Evolutionary conservation across 257 asterid species (phyloP).

Genomic region (Forsythia suspensa): DNA sequence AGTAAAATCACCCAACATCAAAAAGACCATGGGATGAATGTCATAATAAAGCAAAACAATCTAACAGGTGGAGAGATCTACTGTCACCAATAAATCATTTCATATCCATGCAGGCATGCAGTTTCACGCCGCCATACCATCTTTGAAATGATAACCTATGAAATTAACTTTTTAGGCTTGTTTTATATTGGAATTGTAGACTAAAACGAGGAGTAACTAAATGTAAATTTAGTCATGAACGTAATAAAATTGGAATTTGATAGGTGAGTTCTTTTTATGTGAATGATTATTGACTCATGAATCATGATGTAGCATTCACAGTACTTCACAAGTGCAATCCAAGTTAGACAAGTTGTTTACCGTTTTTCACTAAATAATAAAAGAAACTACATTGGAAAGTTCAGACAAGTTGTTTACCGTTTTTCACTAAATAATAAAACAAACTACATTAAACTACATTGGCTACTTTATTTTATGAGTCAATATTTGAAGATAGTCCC

Average conservation of each 20-base stretch:
- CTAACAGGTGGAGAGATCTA: not conserved
- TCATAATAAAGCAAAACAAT: not conserved
- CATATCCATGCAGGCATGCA: not conserved
- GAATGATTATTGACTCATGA: no score
- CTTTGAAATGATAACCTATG: not conserved
- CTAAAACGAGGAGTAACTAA: no score
- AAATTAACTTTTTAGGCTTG: not conserved
- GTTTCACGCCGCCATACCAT: slow-evolving; percentile 8
- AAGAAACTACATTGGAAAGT: no score
- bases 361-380: no score
- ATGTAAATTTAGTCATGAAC: no score
- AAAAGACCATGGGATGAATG: not conserved
- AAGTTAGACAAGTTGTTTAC: not conserved
- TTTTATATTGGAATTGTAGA: no score
- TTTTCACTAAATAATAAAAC: no score
- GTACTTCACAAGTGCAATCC: not conserved
- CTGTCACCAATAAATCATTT: not conserved
- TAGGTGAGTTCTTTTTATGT: no score
- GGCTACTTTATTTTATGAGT: not conserved
- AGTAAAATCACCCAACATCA: not conserved
- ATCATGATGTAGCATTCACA: no score
- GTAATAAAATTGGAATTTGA: no score
- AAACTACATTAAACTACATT: no score
- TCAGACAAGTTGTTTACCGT: no score
- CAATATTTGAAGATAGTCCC: slow-evolving; percentile 1